Base-by-base conservation (phyloP, 2,329 filamentous ascomycete species). In the Alternaria ventricosa region DNA sequence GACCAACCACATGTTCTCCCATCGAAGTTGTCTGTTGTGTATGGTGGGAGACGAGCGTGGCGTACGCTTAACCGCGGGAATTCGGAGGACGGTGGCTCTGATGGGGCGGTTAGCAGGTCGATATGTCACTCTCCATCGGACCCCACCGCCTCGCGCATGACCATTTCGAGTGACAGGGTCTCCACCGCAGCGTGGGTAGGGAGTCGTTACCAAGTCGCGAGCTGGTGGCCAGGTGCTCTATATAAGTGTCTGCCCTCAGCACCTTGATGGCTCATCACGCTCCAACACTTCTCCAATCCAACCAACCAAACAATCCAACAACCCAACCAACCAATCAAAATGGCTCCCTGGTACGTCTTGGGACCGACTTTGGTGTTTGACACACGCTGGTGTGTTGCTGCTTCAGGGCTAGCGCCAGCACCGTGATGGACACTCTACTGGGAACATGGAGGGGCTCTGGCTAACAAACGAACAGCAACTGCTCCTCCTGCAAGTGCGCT, bases 401-500 rank as follows among this genome's bases (percentile, higher is more conserved):
- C 18, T 46, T 50, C 33, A 12, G 53, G 62, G 30, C 55, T 65
- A 62, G 59, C 62, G 60, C 61, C 55, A 63, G 65, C 58, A 70
- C 69, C 69, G 36, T 71, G 67, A 71, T 71, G 67, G 56, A 47
- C 62, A 61, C 23, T n/a, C 15, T 57, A 61, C 57, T 61, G 61
- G 47, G 13, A 46, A n/a, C 13, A 28, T 45, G 13, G 22, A 60
- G 43, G 20, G 60, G 46, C 57, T 33, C 55, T 58, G 27, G 61
- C 66, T 55, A 59, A 41, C 25, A n/a, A 15, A 13, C 5, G 11
- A 51, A 57, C 30, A 74, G 71, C 63, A 56, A 62, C 68, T 78
- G 76, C 71, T 53, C 66, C 45, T 60, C 73, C 57, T 78, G 75
- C 74, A 62, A 65, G 58, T 77, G 75, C 72, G 61, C 62, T 57